Conservation (phyloP, 495 filamentous ascomycete species). For the Penicillium maclennaniae region DNA sequence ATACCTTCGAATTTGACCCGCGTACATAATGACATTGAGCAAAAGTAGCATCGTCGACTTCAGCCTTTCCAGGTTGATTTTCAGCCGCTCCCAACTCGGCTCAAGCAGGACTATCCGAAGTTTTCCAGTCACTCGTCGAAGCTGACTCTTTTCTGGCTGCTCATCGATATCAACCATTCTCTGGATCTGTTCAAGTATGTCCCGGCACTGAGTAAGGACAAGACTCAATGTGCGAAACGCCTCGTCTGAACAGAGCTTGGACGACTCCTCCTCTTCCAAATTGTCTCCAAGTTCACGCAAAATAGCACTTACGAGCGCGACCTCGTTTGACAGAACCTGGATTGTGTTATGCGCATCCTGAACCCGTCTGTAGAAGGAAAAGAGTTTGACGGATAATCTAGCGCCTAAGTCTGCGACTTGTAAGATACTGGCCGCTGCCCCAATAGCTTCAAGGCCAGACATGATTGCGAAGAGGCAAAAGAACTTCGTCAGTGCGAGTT, state of each 20-base stretch:
- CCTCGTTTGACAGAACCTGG: conserved; percentile 31
- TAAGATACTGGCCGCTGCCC: conserved; percentile 32
- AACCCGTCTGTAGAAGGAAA: conserved; percentile 31
- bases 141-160: conserved; percentile 5
- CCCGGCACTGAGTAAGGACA: conserved; percentile 22
- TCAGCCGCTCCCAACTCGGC: conserved; percentile 24
- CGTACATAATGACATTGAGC: conserved; percentile 37
- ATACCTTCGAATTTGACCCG: conserved; percentile 21
- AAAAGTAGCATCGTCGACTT: conserved; percentile 34
- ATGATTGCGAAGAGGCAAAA: too few relatives aligned
- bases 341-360: conserved; percentile 28
- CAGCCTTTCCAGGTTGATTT: conserved; percentile 30
- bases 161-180: conserved; percentile 10
- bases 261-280: conserved; percentile 22
- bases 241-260: conserved; percentile 22
- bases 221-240: conserved; percentile 17
- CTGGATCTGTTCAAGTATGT: conserved; percentile 31
- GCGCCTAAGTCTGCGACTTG: conserved; percentile 37
- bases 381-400: conserved; percentile 33
- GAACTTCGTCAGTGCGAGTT: too few relatives aligned
- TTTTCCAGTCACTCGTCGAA: conserved; percentile 9
- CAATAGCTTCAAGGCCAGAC: conserved; percentile 19
- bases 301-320: conserved; percentile 32
- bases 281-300: conserved; percentile 26
- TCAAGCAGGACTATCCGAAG: conserved; percentile 21